Percentiles rank a stretch among this genome's conserved stretches.
These are phyloP conservation scores for Leucogyrophana mollusca DNA, from an alignment of 768 basidiomycete species.

Conservation along the genomic window DNA sequence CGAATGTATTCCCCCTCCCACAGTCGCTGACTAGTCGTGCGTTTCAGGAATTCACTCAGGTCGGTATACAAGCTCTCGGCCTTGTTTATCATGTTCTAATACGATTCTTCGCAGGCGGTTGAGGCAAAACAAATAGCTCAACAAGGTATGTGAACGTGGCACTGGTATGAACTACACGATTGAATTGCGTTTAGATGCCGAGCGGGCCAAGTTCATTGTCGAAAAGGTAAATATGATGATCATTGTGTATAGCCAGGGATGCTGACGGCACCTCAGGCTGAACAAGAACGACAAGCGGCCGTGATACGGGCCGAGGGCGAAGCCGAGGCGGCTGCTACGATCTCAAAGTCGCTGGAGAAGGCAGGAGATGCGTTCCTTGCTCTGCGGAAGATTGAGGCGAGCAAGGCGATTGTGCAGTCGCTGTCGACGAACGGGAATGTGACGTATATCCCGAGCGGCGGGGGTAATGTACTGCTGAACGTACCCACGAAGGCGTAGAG, in stretches of 20 bases:
- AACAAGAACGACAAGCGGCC: conserved; percentile 98
- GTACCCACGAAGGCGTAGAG: conserved; percentile 54
- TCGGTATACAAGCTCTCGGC: conserved; percentile 16
- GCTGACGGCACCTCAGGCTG: conserved; percentile 60
- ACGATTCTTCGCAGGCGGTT: conserved; percentile 61
- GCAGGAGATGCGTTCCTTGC: conserved; percentile 96
- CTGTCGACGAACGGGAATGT: conserved; percentile 79
- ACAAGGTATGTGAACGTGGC: conserved; percentile 62
- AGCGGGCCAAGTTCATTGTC: conserved; percentile 98
- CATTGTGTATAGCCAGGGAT: background rate
- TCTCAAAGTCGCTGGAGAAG: conserved; percentile 86
- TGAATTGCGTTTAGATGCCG: conserved; percentile 67
- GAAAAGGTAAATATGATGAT: conserved; percentile 70
- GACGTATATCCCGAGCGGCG: conserved; percentile 82
- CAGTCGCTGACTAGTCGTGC: conserved; percentile 5
- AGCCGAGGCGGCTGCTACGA: conserved; percentile 94
- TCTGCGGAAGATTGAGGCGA: conserved; percentile 95
- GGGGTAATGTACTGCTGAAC: conserved; percentile 80
- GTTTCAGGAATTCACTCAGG: conserved; percentile 82
- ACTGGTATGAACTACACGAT: conserved; percentile 1
- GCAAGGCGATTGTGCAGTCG: conserved; percentile 93
- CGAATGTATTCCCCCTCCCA: background rate
- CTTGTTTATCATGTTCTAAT: conserved; percentile 5
- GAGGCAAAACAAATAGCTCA: conserved; percentile 99
- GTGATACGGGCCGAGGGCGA: conserved; percentile 99